Percentiles rank a stretch among this genome's conserved stretches.
Evolutionary conservation across 495 filamentous ascomycete genomes (phyloP).

Genomic region (Penicillium coffeae): DNA sequence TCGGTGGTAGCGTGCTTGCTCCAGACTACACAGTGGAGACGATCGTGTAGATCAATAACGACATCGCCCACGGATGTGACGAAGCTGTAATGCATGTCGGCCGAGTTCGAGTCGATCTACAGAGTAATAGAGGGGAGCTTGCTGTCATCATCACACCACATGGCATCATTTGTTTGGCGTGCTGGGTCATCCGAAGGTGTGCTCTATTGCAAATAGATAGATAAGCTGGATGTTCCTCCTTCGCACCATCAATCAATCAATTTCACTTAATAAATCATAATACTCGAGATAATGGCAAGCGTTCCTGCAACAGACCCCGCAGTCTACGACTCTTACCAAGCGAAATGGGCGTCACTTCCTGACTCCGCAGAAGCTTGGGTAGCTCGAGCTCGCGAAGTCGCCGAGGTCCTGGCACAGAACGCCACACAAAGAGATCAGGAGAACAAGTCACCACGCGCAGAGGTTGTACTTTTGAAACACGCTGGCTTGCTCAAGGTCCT

Average conservation of each 20-base stretch:
- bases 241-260: too few relatives aligned
- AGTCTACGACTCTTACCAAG: constrained; percentile 45
- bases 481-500: constrained; percentile 53
- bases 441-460: constrained; percentile 53
- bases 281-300: background rate
- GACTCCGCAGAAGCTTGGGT: constrained; percentile 45
- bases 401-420: constrained; percentile 49
- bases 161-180: constrained; percentile 8
- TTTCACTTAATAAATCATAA: too few relatives aligned
- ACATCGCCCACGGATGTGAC: constrained; percentile 14
- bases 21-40: background rate
- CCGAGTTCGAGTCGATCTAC: constrained; percentile 1
- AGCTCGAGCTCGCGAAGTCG: constrained; percentile 48
- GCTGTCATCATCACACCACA: constrained; percentile 10
- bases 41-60: constrained; percentile 9
- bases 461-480: constrained; percentile 54
- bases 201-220: background rate
- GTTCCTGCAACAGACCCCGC: constrained; percentile 44
- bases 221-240: background rate
- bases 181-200: background rate
- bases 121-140: background rate
- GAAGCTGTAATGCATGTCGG: constrained; percentile 7
- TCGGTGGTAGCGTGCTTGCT: background rate
- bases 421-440: constrained; percentile 51
- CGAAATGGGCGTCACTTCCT: constrained; percentile 45